phyloP scores from a whole-genome alignment of 306 rosid genomes.

The Styphnolobium japonicum region DNA sequence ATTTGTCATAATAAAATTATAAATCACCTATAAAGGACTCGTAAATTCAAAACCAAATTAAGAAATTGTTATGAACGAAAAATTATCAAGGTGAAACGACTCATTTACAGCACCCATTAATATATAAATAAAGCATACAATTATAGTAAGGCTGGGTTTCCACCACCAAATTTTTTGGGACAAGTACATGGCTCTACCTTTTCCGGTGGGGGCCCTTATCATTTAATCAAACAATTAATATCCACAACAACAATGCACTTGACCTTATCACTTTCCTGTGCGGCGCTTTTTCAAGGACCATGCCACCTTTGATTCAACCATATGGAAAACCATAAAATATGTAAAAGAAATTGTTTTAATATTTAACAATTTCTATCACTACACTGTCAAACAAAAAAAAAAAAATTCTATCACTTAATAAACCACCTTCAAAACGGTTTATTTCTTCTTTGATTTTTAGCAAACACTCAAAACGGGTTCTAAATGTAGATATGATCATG shows the following conservation, averaged over 20 bases:
- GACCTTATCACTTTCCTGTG: background rate
- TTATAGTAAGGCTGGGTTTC: background rate
- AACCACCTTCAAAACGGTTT: background rate
- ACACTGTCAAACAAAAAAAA: too few relatives aligned
- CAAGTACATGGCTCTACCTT: background rate
- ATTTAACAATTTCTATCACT: background rate
- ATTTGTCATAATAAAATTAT: too few relatives aligned
- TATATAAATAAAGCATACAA: background rate
- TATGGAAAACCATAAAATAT: background rate
- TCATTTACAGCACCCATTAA: too few relatives aligned
- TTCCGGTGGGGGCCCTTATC: background rate
- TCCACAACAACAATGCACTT: background rate
- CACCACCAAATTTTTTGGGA: background rate
- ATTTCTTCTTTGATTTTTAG: background rate
- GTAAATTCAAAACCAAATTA: too few relatives aligned
- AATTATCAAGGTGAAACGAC: too few relatives aligned
- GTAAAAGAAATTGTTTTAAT: background rate
- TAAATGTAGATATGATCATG: background rate
- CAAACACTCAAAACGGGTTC: background rate
- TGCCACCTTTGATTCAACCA: background rate
- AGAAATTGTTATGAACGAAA: too few relatives aligned
- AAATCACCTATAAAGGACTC: too few relatives aligned
- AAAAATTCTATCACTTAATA: background rate
- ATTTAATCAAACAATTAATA: conserved; percentile 14
- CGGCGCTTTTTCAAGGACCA: background rate